Evolutionary conservation across 2,329 filamentous ascomycete genomes (phyloP), one percentile per base, ranked within the genome.

Genomic region (Aspergillus hortae): DNA sequence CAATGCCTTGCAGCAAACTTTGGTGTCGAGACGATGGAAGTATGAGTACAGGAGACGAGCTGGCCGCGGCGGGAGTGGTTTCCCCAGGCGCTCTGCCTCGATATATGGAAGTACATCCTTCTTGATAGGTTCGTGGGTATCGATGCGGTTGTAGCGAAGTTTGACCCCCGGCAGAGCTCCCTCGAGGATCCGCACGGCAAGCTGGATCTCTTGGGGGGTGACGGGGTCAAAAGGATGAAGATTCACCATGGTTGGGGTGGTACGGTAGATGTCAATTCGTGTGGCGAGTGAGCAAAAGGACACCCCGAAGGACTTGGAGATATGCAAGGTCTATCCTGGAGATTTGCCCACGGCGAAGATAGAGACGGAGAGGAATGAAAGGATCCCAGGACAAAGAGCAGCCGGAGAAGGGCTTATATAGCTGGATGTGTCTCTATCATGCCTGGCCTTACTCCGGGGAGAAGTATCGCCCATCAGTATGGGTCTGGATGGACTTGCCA

Each of bases 101-200:
- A 83, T 73, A 65, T 86, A 87, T 45, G 78, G 76, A 14, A 84
- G 61, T 58, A 78, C 75, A 62, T 81, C 74, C 17, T 71, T 73
- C 74, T 88, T 88, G 33, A 77, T 75, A 11, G 85, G 85, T 60
- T 88, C 84, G 47, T 85, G 78, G 4, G 87, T 74, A 11, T 82
- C 88, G 44, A 90, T 80, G 56, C 80, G 80, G 69, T 89, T 89
- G 76, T 83, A 85, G 27, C 74, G 69, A 23, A 77, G 58, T n/a
- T 59, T 42, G 2, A 72, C 64, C 3, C 66, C 67, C 1, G 69
- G 66, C 38, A 73, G 71, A 6, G 67, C 59, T 11, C 63, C 59
- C 53, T 72, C 66, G 10, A 74, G 56, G 44, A 74, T 62, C 44
- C 66, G 65, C 6, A 63, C 65, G 11, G 65, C 71, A 33, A 72